These are phyloP conservation scores for Leccinum boreale DNA, from an alignment of 768 basidiomycete species.

Conservation along the genomic window DNA sequence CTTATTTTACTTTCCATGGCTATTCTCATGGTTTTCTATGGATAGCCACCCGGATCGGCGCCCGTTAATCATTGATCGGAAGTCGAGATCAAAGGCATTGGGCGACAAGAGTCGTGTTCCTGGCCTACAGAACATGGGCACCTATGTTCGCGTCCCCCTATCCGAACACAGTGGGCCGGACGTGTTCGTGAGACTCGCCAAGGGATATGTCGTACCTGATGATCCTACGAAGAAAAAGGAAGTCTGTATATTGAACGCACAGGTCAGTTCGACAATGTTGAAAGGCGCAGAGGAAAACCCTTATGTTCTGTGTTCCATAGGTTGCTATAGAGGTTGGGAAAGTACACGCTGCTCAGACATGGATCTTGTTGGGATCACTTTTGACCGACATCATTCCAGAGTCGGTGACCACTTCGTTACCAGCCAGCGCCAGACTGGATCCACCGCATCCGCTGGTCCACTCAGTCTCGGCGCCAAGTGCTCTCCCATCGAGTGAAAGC, in stretches of 20 bases:
- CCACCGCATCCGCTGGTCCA: conserved; percentile 32
- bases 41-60: conserved; percentile 37
- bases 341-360: conserved; percentile 56
- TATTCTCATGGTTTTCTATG: neutral
- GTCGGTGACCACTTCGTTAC: conserved; percentile 27
- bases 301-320: conserved; percentile 28
- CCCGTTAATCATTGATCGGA: conserved; percentile 24
- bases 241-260: conserved; percentile 61
- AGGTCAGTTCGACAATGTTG: conserved; percentile 32
- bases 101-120: conserved; percentile 57
- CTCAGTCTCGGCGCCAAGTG: conserved; percentile 42
- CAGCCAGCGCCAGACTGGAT: conserved; percentile 12
- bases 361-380: conserved; percentile 61
- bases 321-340: conserved; percentile 59
- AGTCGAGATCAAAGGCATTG: conserved; percentile 48
- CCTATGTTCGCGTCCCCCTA: conserved; percentile 29
- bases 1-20: neutral
- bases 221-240: conserved; percentile 36
- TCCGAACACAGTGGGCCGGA: conserved; percentile 29
- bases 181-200: conserved; percentile 58
- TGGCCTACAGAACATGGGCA: conserved; percentile 55
- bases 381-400: conserved; percentile 48
- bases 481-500: conserved; percentile 29
- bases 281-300: neutral
- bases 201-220: conserved; percentile 49